Conservation (phyloP, 148 eudicot genomes). For the Amaranthus hypochondriacus region DNA sequence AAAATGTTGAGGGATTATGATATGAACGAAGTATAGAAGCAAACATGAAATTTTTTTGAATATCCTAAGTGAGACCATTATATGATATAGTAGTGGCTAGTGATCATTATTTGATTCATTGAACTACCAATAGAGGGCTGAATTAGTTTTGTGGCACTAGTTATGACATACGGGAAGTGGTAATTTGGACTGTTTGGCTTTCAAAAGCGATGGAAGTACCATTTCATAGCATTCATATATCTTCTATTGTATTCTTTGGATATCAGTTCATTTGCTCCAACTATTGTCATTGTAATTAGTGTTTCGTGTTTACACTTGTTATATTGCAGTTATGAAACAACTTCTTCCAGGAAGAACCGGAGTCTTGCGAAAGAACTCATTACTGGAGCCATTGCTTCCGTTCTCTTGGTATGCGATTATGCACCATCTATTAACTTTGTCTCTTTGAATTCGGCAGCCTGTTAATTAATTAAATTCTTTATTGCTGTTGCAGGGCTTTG, state of each 20-base stretch:
- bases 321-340: constrained; percentile 81
- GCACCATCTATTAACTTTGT: background rate
- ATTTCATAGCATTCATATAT: background rate
- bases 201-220: background rate
- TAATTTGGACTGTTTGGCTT: background rate
- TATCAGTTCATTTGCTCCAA: background rate
- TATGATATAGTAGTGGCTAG: no score
- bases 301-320: background rate
- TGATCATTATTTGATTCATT: background rate
- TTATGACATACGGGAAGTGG: background rate
- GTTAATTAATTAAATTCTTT: constrained; percentile 5
- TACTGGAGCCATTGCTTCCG: constrained; percentile 86
- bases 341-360: constrained; percentile 81
- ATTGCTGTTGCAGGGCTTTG: constrained; percentile 76
- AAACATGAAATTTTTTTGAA: background rate
- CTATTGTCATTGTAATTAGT: background rate
- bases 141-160: background rate
- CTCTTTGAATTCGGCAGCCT: background rate
- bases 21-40: no score
- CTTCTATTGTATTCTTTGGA: background rate
- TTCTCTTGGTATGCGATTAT: constrained; percentile 65
- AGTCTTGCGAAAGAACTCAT: constrained; percentile 78
- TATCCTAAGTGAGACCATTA: background rate
- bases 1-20: background rate
- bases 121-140: background rate